phyloP scores from a whole-genome alignment of 164 flowering plant genomes.

The Kingdonia uniflora region DNA sequence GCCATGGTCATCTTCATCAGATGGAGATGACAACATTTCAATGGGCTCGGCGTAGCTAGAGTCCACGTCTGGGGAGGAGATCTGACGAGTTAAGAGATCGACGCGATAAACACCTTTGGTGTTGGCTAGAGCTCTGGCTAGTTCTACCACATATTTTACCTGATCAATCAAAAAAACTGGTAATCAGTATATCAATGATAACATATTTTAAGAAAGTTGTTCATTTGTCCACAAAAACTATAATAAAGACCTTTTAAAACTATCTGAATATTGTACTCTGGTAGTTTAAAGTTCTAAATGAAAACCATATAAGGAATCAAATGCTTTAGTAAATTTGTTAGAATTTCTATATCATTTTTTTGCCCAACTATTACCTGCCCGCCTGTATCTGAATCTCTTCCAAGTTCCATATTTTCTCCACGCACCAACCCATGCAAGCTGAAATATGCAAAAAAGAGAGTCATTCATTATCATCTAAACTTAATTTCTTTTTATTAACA shows the following conservation, averaged over 20 bases:
- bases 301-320: too few species aligned
- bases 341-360: too few species aligned
- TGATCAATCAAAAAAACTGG: slow-evolving; percentile 13
- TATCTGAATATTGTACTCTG: too few species aligned
- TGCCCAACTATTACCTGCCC: slow-evolving; percentile 46
- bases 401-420: slow-evolving; percentile 90
- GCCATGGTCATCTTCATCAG: slow-evolving; percentile 29
- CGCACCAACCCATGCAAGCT: slow-evolving; percentile 84
- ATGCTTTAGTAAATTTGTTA: too few species aligned
- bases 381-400: slow-evolving; percentile 89
- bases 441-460: not conserved
- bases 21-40: slow-evolving; percentile 62
- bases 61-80: slow-evolving; percentile 59
- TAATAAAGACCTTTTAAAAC: too few species aligned
- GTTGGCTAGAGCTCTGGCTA: slow-evolving; percentile 64
- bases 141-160: slow-evolving; percentile 87
- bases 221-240: too few species aligned
- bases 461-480: not conserved
- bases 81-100: slow-evolving; percentile 71
- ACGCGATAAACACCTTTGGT: slow-evolving; percentile 63
- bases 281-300: not conserved
- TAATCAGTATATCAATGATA: too few species aligned
- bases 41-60: slow-evolving; percentile 69
- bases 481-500: not conserved
- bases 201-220: too few species aligned